Evolutionary conservation across 1,284 basidiomycete species (phyloP).

Genomic region (Heterobasidion annosum): DNA sequence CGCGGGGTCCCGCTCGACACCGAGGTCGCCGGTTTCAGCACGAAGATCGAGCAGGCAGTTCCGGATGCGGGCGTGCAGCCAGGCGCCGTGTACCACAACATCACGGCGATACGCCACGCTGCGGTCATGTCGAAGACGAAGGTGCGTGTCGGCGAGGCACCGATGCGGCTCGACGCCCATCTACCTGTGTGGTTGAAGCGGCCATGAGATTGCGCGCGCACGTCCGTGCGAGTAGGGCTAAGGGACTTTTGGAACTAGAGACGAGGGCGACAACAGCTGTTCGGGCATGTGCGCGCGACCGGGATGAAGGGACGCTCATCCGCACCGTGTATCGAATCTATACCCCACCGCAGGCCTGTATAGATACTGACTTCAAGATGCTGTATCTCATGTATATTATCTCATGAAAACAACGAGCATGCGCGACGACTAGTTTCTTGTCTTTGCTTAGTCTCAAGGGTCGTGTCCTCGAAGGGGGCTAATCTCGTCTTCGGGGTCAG

Average conservation of each 20-base stretch:
- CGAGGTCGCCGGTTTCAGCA: slow-evolving; percentile 26
- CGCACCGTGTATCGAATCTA: too few species aligned
- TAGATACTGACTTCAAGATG: too few species aligned
- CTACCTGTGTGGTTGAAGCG: slow-evolving; percentile 21
- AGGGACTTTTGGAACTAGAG: neutral
- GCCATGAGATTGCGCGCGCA: neutral
- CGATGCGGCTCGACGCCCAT: slow-evolving; percentile 24
- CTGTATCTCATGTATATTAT: too few species aligned
- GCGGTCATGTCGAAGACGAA: slow-evolving; percentile 36
- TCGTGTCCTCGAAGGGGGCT: too few species aligned
- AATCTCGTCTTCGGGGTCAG: too few species aligned
- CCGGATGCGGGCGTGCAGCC: slow-evolving; percentile 8
- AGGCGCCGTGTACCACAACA: slow-evolving; percentile 13
- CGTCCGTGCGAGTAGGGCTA: neutral
- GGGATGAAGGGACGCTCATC: too few species aligned
- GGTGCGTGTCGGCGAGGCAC: slow-evolving; percentile 29
- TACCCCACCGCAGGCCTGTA: too few species aligned
- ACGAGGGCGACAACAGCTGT: neutral
- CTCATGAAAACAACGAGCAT: too few species aligned
- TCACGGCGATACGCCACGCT: slow-evolving; percentile 40
- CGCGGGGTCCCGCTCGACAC: slow-evolving; percentile 20
- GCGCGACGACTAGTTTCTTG: too few species aligned
- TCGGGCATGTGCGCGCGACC: too few species aligned
- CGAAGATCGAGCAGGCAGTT: slow-evolving; percentile 17
- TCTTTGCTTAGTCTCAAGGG: too few species aligned